Evolutionary conservation across 225 moss, liverwort and hornwort genomes (phyloP).

Genomic region (Bryum argenteum): DNA sequence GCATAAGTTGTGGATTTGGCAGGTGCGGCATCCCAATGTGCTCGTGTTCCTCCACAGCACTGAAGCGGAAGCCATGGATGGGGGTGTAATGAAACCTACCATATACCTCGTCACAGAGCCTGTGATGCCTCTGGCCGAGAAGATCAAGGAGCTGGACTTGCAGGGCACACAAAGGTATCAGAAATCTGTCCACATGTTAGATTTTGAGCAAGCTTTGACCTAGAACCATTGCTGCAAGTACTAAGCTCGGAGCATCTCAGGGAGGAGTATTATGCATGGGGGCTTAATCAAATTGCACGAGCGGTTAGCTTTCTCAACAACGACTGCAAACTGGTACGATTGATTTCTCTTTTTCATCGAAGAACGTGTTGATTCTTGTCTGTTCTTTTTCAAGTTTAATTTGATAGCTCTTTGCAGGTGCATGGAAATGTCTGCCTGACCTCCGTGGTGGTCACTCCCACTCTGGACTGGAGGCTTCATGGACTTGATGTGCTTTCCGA

Average conservation of each 20-base stretch:
- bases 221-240: conserved; percentile 5
- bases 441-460: conserved; percentile 87
- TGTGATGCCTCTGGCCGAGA: conserved; percentile 86
- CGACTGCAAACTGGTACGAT: conserved; percentile 89
- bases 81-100: conserved; percentile 67
- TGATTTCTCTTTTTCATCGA: background rate
- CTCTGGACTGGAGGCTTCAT: conserved; percentile 94
- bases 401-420: conserved; percentile 51
- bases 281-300: conserved; percentile 89
- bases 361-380: background rate
- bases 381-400: conserved; percentile 1
- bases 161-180: conserved; percentile 83
- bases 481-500: conserved; percentile 93
- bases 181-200: background rate
- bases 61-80: conserved; percentile 74
- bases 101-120: conserved; percentile 96
- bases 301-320: conserved; percentile 98
- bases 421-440: conserved; percentile 96
- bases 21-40: conserved; percentile 99
- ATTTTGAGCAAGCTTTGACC: background rate
- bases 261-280: conserved; percentile 98
- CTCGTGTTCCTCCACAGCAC: conserved; percentile 85
- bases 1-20: conserved; percentile 29
- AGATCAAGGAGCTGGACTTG: conserved; percentile 86
- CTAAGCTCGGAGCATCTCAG: conserved; percentile 50